phyloP scores from a whole-genome alignment of 345 rosid species.

The Balakata baccata region DNA sequence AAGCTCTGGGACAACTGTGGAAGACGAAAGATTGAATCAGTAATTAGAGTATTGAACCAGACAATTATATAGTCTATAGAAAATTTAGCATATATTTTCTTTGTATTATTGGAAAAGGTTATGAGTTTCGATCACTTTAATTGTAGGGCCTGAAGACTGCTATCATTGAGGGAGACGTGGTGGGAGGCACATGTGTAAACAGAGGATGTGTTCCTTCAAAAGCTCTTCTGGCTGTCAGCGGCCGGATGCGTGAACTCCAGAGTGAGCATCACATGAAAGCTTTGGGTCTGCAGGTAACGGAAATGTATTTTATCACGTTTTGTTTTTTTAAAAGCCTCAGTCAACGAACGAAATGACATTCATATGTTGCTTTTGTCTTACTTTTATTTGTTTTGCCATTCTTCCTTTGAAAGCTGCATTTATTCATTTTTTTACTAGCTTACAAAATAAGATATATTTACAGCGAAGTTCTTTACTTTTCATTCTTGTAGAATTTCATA shows the following conservation, averaged over 20 bases:
- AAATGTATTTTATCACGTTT: constrained; percentile 3
- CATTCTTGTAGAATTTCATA: background rate
- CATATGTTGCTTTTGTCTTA: too few species aligned
- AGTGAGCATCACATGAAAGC: constrained; percentile 94
- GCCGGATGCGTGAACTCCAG: constrained; percentile 93
- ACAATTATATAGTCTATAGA: background rate
- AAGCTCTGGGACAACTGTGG: background rate
- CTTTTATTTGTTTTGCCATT: too few species aligned
- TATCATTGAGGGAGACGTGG: constrained; percentile 90
- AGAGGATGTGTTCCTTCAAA: constrained; percentile 99
- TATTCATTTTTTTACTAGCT: too few species aligned
- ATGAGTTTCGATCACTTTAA: background rate
- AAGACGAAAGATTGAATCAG: background rate
- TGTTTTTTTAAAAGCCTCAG: background rate
- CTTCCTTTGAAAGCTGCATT: too few species aligned
- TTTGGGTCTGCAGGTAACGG: constrained; percentile 81
- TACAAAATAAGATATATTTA: background rate
- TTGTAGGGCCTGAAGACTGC: constrained; percentile 91
- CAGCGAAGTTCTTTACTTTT: background rate
- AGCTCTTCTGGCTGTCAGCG: constrained; percentile 96
- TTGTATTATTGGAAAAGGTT: background rate
- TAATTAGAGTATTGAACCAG: background rate
- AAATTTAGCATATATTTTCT: background rate
- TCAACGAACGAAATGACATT: background rate
- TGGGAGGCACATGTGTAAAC: constrained; percentile 98